Conservation (phyloP, 2,329 filamentous ascomycete genomes). For the Diaporthe sp. region DNA sequence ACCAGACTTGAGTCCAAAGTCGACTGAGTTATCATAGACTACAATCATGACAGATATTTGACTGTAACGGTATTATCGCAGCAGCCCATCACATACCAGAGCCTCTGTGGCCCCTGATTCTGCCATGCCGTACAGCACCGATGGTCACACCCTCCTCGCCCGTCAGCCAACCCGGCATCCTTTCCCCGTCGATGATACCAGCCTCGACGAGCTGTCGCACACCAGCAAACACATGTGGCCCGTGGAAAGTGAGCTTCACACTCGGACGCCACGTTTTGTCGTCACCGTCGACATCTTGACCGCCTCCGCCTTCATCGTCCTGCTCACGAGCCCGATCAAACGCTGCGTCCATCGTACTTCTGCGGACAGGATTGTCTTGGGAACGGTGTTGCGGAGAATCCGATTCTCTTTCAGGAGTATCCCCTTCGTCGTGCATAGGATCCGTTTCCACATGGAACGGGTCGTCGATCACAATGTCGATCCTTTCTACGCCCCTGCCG, state of each 20-base stretch:
- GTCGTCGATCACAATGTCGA: conserved; percentile 72
- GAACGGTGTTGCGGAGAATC: conserved; percentile 35
- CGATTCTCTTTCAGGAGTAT: conserved; percentile 37
- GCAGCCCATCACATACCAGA: conserved; percentile 58
- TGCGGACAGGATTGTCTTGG: conserved; percentile 39
- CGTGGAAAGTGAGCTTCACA: conserved; percentile 77
- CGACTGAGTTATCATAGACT: conserved; percentile 27
- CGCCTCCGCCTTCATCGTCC: conserved; percentile 42
- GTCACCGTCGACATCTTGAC: conserved; percentile 44
- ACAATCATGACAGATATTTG: conserved; percentile 33
- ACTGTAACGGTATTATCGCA: not conserved
- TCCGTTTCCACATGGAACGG: conserved; percentile 58
- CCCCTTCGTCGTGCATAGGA: conserved; percentile 36
- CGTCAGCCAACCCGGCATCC: conserved; percentile 92
- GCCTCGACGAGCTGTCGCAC: conserved; percentile 82
- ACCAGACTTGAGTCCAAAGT: not conserved
- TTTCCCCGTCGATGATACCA: conserved; percentile 80
- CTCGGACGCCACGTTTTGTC: conserved; percentile 65
- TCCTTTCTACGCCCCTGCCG: conserved; percentile 70
- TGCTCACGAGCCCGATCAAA: conserved; percentile 49
- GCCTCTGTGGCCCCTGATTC: conserved; percentile 71
- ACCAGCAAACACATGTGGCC: conserved; percentile 84
- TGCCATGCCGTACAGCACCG: conserved; percentile 76
- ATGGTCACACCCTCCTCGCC: conserved; percentile 86
- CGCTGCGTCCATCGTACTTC: conserved; percentile 52